phyloP scores from a whole-genome alignment of 106 monocot genomes.

The Dioscorea dumetorum region DNA sequence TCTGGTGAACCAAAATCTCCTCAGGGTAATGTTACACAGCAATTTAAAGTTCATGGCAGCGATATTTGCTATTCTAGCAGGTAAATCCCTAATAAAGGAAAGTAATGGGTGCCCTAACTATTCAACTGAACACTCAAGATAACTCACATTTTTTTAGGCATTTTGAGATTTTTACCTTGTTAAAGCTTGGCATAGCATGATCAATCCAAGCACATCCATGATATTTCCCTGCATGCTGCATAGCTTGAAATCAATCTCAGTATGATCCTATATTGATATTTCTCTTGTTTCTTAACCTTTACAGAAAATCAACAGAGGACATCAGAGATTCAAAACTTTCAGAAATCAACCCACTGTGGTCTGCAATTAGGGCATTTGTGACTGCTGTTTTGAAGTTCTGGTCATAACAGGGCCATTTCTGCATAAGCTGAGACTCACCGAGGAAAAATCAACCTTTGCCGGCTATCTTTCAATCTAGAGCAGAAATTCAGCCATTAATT shows the following conservation, averaged over 20 bases:
- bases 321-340: neutral
- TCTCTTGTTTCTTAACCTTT: neutral
- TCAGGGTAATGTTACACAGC: neutral
- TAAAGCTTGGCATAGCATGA: neutral
- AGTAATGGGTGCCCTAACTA: no score
- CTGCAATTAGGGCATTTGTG: slow-evolving; percentile 16
- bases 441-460: no score
- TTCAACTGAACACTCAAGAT: neutral
- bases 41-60: neutral
- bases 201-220: no score
- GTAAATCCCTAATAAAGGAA: neutral
- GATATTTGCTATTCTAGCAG: neutral
- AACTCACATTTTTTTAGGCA: neutral
- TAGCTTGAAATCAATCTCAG: neutral
- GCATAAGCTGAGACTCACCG: no score
- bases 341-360: slow-evolving; percentile 11
- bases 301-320: slow-evolving; percentile 6
- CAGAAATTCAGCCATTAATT: no score
- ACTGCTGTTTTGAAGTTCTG: slow-evolving; percentile 25
- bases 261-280: neutral
- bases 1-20: neutral
- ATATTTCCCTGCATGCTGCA: no score
- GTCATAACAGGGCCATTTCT: slow-evolving; percentile 1
- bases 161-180: neutral
- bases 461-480: no score